A percentile compares a stretch with the other conserved stretches of the same genome.
Evolutionary conservation across 1,139 yeast species (phyloP).

Genomic region (Lipomyces yarrowii): DNA sequence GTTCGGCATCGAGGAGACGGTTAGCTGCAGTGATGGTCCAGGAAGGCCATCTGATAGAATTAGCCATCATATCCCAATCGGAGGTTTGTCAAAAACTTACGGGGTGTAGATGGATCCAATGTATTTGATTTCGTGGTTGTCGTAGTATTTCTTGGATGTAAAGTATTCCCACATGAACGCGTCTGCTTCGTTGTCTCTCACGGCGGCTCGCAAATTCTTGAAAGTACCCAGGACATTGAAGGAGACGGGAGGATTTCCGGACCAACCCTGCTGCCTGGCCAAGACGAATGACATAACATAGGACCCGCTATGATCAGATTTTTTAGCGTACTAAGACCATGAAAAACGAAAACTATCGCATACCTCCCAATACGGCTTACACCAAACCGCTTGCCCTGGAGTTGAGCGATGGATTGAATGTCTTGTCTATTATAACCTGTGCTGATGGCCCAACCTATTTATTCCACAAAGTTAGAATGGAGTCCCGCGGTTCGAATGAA

Average conservation of each 20-base stretch:
- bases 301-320: too few species aligned
- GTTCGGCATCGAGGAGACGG: constrained; percentile 41
- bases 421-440: constrained; percentile 68
- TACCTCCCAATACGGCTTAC: constrained; percentile 75
- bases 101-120: constrained; percentile 92
- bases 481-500: neutral
- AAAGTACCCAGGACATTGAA: constrained; percentile 62
- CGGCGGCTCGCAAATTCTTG: constrained; percentile 75
- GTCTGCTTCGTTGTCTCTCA: constrained; percentile 65
- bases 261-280: constrained; percentile 58
- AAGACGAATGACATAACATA: constrained; percentile 88
- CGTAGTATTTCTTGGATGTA: constrained; percentile 84
- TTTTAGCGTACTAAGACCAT: too few species aligned
- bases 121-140: constrained; percentile 71
- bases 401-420: constrained; percentile 52
- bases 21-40: constrained; percentile 73
- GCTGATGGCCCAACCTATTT: constrained; percentile 72
- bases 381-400: constrained; percentile 69
- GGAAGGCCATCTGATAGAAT: constrained; percentile 66
- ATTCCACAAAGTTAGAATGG: neutral
- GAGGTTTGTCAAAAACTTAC: too few species aligned
- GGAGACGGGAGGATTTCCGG: constrained; percentile 45
- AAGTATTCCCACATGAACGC: constrained; percentile 97
- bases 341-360: neutral
- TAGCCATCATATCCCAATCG: neutral